Conservation (phyloP, 805 yeast genomes). For the Peterozyma xylosa region DNA sequence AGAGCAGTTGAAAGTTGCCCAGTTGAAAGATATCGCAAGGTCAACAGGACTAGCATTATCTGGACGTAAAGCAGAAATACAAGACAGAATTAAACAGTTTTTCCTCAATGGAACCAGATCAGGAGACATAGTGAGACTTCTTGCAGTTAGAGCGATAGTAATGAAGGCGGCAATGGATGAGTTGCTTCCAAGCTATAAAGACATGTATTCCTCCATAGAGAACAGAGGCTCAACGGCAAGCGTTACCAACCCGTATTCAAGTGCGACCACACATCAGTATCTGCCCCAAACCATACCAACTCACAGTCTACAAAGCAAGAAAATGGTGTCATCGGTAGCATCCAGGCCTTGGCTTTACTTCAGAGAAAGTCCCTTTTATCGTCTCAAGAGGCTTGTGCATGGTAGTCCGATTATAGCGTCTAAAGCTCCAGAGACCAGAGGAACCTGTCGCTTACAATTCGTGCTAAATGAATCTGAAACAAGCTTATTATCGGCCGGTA, state of each 20-base stretch:
- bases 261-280: slow-evolving; percentile 11
- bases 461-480: slow-evolving; percentile 34
- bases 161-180: slow-evolving; percentile 25
- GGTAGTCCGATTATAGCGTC: slow-evolving; percentile 38
- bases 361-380: slow-evolving; percentile 50
- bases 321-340: slow-evolving; percentile 10
- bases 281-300: slow-evolving; percentile 7
- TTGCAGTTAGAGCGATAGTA: slow-evolving; percentile 37
- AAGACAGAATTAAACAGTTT: slow-evolving; percentile 43
- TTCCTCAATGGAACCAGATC: slow-evolving; percentile 31
- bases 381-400: slow-evolving; percentile 35
- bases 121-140: slow-evolving; percentile 34
- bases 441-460: slow-evolving; percentile 35
- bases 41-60: slow-evolving; percentile 37
- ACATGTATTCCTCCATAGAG: slow-evolving; percentile 13
- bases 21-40: slow-evolving; percentile 45
- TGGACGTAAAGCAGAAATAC: slow-evolving; percentile 59
- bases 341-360: slow-evolving; percentile 38
- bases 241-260: slow-evolving; percentile 15
- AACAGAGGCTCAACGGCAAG: slow-evolving; percentile 16
- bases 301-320: neutral
- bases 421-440: slow-evolving; percentile 34
- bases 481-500: slow-evolving; percentile 22
- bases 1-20: slow-evolving; percentile 36
- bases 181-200: slow-evolving; percentile 30